Evolutionary conservation across 805 yeast species (phyloP).

Genomic region (Wickerhamomyces pijperi): DNA sequence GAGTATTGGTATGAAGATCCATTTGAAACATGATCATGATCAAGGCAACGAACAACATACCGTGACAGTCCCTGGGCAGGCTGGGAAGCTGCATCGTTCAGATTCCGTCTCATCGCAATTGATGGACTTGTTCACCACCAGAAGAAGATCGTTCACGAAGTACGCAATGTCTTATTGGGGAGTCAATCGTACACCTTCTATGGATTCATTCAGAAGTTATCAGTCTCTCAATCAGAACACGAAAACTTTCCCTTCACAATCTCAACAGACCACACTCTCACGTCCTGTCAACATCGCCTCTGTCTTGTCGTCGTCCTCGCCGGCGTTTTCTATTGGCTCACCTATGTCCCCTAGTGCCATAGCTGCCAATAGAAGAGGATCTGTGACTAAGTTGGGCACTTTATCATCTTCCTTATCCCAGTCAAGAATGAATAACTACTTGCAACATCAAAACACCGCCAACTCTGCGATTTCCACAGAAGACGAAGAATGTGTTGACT

Average conservation of each 20-base stretch:
- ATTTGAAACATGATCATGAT: not conserved
- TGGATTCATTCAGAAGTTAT: not conserved
- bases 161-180: not conserved
- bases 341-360: too few relatives aligned
- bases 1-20: not conserved
- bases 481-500: not conserved
- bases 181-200: not conserved
- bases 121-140: not conserved
- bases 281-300: too few relatives aligned
- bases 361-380: not conserved
- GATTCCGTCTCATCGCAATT: not conserved
- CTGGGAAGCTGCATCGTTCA: not conserved
- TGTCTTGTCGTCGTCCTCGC: too few relatives aligned
- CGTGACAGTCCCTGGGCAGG: too few relatives aligned
- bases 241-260: too few relatives aligned
- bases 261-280: not conserved
- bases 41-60: too few relatives aligned
- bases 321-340: too few relatives aligned
- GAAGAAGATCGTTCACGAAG: not conserved
- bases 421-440: not conserved
- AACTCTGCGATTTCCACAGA: too few relatives aligned
- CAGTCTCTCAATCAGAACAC: too few relatives aligned
- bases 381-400: not conserved
- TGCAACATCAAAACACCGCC: not conserved
- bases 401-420: not conserved